Evolutionary conservation across 176 grass and related monocot genomes (phyloP).

Genomic region (Phoenix dactylifera): DNA sequence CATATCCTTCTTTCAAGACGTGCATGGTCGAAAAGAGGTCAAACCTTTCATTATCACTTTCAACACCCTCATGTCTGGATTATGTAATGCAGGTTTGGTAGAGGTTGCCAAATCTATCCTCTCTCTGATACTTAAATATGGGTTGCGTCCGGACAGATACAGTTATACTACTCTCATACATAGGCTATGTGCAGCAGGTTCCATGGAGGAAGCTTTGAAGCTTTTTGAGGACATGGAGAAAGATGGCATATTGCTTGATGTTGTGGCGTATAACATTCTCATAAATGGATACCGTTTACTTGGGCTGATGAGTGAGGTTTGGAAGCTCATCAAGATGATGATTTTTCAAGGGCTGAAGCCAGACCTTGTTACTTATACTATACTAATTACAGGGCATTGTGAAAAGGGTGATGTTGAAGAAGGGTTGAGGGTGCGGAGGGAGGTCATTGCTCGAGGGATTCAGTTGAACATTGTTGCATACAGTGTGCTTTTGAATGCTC

Average conservation of each 20-base stretch:
- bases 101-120: conserved; percentile 62
- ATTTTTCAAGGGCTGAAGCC: conserved; percentile 54
- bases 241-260: conserved; percentile 46
- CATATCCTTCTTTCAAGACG: conserved; percentile 60
- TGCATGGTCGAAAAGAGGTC: conserved; percentile 38
- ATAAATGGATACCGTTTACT: conserved; percentile 65
- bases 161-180: conserved; percentile 76
- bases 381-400: conserved; percentile 59
- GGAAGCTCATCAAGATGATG: conserved; percentile 60
- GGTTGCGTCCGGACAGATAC: conserved; percentile 47
- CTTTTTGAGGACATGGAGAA: conserved; percentile 36
- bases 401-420: conserved; percentile 71
- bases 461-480: conserved; percentile 90
- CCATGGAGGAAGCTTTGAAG: conserved; percentile 47
- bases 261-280: conserved; percentile 69
- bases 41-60: conserved; percentile 55
- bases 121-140: conserved; percentile 73
- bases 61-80: conserved; percentile 59
- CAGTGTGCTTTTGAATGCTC: conserved; percentile 65
- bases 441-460: conserved; percentile 50
- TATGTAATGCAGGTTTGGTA: conserved; percentile 46
- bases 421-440: conserved; percentile 68
- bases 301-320: conserved; percentile 49
- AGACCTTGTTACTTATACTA: conserved; percentile 80
- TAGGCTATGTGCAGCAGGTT: conserved; percentile 51